Conservation (phyloP, 805 yeast species). For the Jamesozyma lodderae region DNA sequence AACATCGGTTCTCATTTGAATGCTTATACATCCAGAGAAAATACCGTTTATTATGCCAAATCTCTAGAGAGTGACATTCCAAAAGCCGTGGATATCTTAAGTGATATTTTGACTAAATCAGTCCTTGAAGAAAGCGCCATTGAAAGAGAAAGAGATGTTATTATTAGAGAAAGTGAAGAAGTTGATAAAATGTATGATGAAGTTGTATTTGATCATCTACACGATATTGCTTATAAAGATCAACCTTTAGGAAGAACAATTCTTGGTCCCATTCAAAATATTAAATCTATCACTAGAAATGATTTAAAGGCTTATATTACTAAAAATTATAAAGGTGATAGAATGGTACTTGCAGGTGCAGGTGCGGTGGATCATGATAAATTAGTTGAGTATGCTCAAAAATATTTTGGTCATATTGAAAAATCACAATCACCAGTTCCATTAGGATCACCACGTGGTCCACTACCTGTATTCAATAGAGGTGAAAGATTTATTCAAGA, state of each 20-base stretch:
- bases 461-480: conserved; percentile 70
- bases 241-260: conserved; percentile 96
- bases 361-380: conserved; percentile 88
- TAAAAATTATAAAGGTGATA: conserved; percentile 85
- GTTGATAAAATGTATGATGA: conserved; percentile 98
- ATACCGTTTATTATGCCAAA: conserved; percentile 93
- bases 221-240: conserved; percentile 79
- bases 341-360: conserved; percentile 97
- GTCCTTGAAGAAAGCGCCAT: conserved; percentile 75
- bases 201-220: conserved; percentile 93
- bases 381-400: conserved; percentile 65
- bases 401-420: conserved; percentile 62
- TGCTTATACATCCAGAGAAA: conserved; percentile 97
- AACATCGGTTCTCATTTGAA: conserved; percentile 94
- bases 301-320: conserved; percentile 75
- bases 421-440: conserved; percentile 48
- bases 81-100: conserved; percentile 73
- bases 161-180: conserved; percentile 92
- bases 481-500: conserved; percentile 83
- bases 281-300: conserved; percentile 62
- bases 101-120: conserved; percentile 84
- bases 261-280: conserved; percentile 86
- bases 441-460: conserved; percentile 55
- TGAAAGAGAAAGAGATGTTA: conserved; percentile 93
- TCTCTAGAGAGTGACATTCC: conserved; percentile 74